Base-by-base conservation (phyloP, 2,329 filamentous ascomycete species). In the Hypoxylon sp. region DNA sequence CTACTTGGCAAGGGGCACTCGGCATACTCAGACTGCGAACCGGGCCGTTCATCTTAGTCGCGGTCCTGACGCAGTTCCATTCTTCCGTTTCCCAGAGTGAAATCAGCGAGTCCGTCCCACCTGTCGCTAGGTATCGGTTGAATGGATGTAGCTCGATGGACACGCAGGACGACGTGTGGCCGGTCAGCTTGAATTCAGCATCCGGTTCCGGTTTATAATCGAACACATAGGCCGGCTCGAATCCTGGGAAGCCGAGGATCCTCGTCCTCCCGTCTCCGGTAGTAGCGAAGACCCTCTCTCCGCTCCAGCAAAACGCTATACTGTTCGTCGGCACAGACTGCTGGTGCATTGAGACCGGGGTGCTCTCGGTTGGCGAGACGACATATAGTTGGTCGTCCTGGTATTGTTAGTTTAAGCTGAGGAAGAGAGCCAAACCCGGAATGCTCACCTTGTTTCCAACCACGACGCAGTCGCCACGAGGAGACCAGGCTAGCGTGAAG, bases 41-140 rank as follows among this genome's bases (percentile, higher is more conserved):
- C 2, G 89, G 85, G 1, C 88, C 88, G 8, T 83, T 81, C 78
- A 91, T 88, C 66, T 84, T 81, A 29, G 86, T 86, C 37, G 92
- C 79, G 1, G 89, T 91, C 58, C 87, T 83, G 68, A 88, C 83
- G 69, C 89, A 92, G 53, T 90, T 85, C 88, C 89, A 92, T 64
- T 90, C 87, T 35, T 82, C 81, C 3, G 90, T 92, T 68, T 93
- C 89, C 88, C 90, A 94, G 2, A 94, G 78, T 4, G 88, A 82
- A 64, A 93, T 88, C 47, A 91, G 83, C 1, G 88, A 89, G 69
- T 94, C 90, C 8, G 87, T 86, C 8, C 89, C 89, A 24, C 90
- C 90, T 0, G 89, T 89, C 0, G 90, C 90, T 40, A 94, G 78
- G 69, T 87, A 89, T 37, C 86, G 81, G 35, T 87, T 90, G 40